These are phyloP conservation scores for Apophysomyces ossiformis DNA, from an alignment of 371 early-diverging fungal genomes.

Conservation along the genomic window DNA sequence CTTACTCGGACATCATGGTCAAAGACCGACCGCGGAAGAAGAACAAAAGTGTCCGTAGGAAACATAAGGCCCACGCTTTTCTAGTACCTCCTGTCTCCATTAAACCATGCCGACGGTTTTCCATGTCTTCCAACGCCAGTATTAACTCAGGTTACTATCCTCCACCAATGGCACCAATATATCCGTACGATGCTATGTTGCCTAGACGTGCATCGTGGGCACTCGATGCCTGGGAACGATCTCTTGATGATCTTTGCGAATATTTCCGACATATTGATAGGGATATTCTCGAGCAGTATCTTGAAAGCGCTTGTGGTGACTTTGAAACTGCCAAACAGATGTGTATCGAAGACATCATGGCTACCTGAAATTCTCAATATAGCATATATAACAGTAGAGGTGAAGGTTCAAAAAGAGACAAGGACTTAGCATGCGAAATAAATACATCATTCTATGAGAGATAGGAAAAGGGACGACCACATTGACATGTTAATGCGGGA, in stretches of 20 bases:
- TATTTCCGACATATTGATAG: constrained; percentile 21
- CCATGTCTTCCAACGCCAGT: background rate
- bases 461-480: background rate
- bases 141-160: background rate
- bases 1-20: background rate
- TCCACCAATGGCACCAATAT: background rate
- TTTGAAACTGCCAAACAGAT: constrained; percentile 18
- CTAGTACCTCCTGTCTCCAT: background rate
- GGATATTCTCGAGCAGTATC: constrained; percentile 16
- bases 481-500: background rate
- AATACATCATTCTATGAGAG: background rate
- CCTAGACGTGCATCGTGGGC: constrained; percentile 1
- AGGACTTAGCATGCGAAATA: background rate
- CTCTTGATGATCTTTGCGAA: constrained; percentile 10
- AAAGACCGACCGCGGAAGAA: background rate
- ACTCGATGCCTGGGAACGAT: constrained; percentile 1
- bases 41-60: background rate
- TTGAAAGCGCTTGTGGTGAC: constrained; percentile 13
- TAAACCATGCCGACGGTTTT: background rate
- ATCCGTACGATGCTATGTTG: background rate
- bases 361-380: background rate
- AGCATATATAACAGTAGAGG: too few relatives aligned
- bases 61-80: background rate
- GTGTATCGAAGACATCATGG: constrained; percentile 15
- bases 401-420: background rate